Evolutionary conservation across 2,329 filamentous ascomycete species (phyloP), one percentile per base, ranked within the genome.

Genomic region (Verticillium albo-atrum): DNA sequence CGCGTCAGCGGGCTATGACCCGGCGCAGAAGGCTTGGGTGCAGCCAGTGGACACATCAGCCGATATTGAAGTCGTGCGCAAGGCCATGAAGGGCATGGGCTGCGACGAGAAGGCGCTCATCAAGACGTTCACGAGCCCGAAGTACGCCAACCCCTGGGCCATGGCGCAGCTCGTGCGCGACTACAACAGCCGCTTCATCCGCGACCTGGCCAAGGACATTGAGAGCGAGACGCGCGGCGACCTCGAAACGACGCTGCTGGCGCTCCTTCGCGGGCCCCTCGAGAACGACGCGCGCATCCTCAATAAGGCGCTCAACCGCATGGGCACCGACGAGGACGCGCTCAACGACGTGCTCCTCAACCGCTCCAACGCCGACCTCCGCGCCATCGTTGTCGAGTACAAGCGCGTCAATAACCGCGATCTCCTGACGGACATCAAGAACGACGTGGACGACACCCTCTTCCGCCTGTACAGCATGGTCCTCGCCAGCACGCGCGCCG

Each of bases 41-140:
- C 63, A 64, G 2, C 68, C 62, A n/a, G 65, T 73, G 12, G 67
- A 75, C 32, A 74, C 71, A 4, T 20, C 62, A 2, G 30, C 63
- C 17, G 73, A 74, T 6, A 66, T 66, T 1, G 69, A 74, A 60
- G 52, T 61, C 1, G 56, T 75, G 1, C 66, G 70, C 53, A 70
- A 72, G 25, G 71, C 72, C 1, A 74, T 75, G 72, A 71, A 72
- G 60, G 71, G 70, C 7, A 70, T 71, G 63, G 73, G 71, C 1
- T 74, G 72, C 35, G 69, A 74, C 23, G 69, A 75, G 56, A 58
- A 62, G 2, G 64, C 69, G 0, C 58, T 75, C 10, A 70, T 74
- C 35, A 63, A 63, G 3, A 61, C 72, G 7, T 62, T 75, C 10
- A 63, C 71, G 0, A 66, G 60, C 34, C 61, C 64, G 14, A 72